Percentiles rank a stretch among this genome's conserved stretches.
Conservation (phyloP, 495 filamentous ascomycete genomes). For the Neurospora cerealis region DNA sequence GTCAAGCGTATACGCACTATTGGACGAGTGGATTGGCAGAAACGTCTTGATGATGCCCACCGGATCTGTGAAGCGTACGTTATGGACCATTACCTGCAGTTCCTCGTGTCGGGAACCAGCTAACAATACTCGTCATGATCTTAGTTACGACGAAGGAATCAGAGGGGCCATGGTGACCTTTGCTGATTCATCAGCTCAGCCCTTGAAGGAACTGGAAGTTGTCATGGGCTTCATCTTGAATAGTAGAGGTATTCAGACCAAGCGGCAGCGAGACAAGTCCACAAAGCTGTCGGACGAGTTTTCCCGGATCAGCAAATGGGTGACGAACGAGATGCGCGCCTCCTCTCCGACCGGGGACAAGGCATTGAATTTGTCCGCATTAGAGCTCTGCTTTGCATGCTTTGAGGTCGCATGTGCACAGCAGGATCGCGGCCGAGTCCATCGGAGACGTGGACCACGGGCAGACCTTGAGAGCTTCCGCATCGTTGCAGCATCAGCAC, state of each 20-base stretch:
- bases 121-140: background rate
- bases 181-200: conserved; percentile 45
- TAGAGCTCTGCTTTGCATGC: conserved; percentile 34
- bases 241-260: conserved; percentile 45
- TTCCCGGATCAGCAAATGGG: conserved; percentile 37
- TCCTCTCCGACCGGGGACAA: background rate
- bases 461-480: conserved; percentile 27
- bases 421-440: no score
- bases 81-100: background rate
- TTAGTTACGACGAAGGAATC: conserved; percentile 59
- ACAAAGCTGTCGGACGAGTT: conserved; percentile 53
- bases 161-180: conserved; percentile 43
- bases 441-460: no score
- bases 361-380: conserved; percentile 4
- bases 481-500: no score
- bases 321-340: conserved; percentile 30
- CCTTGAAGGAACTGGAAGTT: conserved; percentile 63
- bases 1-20: conserved; percentile 9
- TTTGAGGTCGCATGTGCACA: conserved; percentile 4
- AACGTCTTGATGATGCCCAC: conserved; percentile 32
- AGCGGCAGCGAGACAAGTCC: conserved; percentile 53
- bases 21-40: conserved; percentile 19
- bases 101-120: background rate
- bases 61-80: conserved; percentile 47
- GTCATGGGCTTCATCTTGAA: conserved; percentile 66